Base-by-base conservation (phyloP, 805 yeast genomes). In the Sporopachydermia lactativora region DNA sequence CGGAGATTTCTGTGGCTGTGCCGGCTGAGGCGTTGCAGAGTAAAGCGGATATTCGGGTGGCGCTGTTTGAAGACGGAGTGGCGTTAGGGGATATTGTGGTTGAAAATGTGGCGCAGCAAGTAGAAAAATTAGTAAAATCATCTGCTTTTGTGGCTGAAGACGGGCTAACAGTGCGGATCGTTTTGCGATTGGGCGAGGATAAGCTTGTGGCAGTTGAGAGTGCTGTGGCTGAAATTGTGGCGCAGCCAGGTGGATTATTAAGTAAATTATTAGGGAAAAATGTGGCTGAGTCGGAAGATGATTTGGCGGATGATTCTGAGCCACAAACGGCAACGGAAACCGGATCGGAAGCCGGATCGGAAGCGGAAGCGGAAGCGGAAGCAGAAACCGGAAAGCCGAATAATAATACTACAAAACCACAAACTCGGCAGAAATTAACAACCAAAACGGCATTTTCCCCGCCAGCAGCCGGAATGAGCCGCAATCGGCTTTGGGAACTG, bases 41-140 rank as follows among this genome's bases (percentile, higher is more conserved):
- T 36, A 46, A 5, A 44, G 59, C 0, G 50, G 49, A 1, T 76
- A 82, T 53, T 44, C 36, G 28, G 19, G 13, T 24, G 19, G 34
- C 16, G 15, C 15, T 43, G 17, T 42, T 35, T 16, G 15, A 19
- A 18, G 42, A 45, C 31, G 24, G 16, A 4, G n/a, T n/a, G n/a
- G n/a, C n/a, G n/a, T n/a, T n/a, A n/a, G n/a, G n/a, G n/a, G n/a
- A n/a, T n/a, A n/a, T 24, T 24, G 8, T n/a, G 8, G 31, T 24
- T 24, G 31, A n/a, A 24, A n/a, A 24, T 8, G n/a, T 24, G 13
- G 31, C 8, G 13, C 8, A 24, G 31, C 31, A 24, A 24, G 8
- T 24, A n/a, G n/a, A 24, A 24, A 24, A 24, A 24, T n/a, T 24
- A n/a, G 8, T 24, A n/a, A 24, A 24, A 8, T 24, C 31, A 8